These are phyloP conservation scores for Candida sonorensis DNA, from an alignment of 805 yeast species.

Conservation along the genomic window DNA sequence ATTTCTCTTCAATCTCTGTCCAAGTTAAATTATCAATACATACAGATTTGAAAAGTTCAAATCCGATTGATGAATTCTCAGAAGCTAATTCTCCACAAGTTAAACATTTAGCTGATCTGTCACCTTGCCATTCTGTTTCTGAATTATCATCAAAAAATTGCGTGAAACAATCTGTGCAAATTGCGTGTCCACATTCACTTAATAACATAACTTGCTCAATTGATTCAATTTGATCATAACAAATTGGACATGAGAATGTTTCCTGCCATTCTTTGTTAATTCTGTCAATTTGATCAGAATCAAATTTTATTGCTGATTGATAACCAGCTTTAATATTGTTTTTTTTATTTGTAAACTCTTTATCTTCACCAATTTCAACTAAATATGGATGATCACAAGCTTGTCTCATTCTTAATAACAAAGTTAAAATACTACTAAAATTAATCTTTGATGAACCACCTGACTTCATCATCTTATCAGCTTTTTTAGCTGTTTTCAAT, in stretches of 20 bases:
- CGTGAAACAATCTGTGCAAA: slow-evolving; percentile 55
- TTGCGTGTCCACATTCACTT: slow-evolving; percentile 67
- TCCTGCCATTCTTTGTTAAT: slow-evolving; percentile 29
- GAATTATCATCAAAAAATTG: slow-evolving; percentile 41
- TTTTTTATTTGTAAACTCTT: slow-evolving; percentile 32
- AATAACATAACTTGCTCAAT: slow-evolving; percentile 38
- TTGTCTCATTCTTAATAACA: slow-evolving; percentile 75
- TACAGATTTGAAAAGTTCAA: slow-evolving; percentile 44
- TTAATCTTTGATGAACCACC: slow-evolving; percentile 19
- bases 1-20: slow-evolving; percentile 17
- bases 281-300: too few species aligned
- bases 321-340: slow-evolving; percentile 26
- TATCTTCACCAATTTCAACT: slow-evolving; percentile 53
- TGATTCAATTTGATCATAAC: slow-evolving; percentile 47
- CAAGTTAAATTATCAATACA: slow-evolving; percentile 24
- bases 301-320: slow-evolving; percentile 18
- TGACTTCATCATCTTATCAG: slow-evolving; percentile 35
- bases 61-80: slow-evolving; percentile 37
- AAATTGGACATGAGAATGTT: slow-evolving; percentile 55
- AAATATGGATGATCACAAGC: slow-evolving; percentile 78
- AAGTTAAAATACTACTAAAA: slow-evolving; percentile 57
- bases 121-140: slow-evolving; percentile 28
- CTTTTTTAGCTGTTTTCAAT: slow-evolving; percentile 42
- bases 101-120: slow-evolving; percentile 42
- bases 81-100: slow-evolving; percentile 39